phyloP scores from a whole-genome alignment of 2,329 filamentous ascomycete species.

The Pseudogymnoascus sp. region DNA sequence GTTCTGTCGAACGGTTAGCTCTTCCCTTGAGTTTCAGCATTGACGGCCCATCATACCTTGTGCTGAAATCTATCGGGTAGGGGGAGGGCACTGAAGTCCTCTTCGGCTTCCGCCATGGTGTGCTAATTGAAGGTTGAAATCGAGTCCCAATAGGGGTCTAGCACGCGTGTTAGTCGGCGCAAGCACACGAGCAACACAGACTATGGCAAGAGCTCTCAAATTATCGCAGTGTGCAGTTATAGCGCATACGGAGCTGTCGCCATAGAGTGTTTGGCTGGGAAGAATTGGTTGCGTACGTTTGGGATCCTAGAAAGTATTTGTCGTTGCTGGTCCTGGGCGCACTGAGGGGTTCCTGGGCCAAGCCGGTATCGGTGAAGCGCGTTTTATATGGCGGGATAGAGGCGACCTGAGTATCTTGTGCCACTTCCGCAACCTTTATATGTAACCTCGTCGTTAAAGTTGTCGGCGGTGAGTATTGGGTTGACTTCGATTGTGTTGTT shows the following conservation, averaged over 20 bases:
- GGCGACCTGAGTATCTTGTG: background rate
- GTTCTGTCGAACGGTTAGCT: conserved; percentile 42
- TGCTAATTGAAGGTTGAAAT: conserved; percentile 1
- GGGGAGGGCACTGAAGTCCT: conserved; percentile 73
- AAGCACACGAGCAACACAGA: background rate
- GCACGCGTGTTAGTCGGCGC: conserved; percentile 4
- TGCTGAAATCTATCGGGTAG: conserved; percentile 74
- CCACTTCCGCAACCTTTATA: background rate
- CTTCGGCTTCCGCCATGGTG: conserved; percentile 71
- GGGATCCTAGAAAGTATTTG: background rate
- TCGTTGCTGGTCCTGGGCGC: background rate
- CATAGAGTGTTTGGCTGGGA: background rate
- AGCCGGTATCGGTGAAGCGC: background rate
- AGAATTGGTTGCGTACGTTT: conserved; percentile 3
- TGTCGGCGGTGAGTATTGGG: conserved; percentile 3
- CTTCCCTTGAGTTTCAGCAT: background rate
- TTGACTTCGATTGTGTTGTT: conserved; percentile 6
- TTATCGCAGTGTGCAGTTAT: background rate
- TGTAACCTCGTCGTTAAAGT: conserved; percentile 1
- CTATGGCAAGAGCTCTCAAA: background rate
- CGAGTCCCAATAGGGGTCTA: conserved; percentile 7
- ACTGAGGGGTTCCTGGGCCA: conserved; percentile 6
- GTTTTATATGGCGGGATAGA: background rate
- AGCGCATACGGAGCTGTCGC: background rate
- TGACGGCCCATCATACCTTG: conserved; percentile 46